Percentiles rank a stretch among this genome's conserved stretches.
Conservation (phyloP, 2,329 filamentous ascomycete species). For the Lasiodiplodia gonubiensis region DNA sequence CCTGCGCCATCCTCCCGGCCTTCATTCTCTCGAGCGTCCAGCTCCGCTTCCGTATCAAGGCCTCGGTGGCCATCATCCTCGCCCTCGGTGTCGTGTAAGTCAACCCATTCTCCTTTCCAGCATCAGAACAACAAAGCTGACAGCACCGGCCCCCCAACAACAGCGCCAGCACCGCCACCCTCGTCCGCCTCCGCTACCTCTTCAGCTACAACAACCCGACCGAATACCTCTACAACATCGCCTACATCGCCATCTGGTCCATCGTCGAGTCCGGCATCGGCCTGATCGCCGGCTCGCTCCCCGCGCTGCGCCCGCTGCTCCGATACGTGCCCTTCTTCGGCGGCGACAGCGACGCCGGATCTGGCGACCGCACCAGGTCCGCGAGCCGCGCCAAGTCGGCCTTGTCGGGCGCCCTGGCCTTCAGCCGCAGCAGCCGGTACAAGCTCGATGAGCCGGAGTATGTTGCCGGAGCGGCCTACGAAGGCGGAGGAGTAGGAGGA, state of each 20-base stretch:
- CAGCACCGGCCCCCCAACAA: conserved; percentile 13
- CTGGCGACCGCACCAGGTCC: neutral
- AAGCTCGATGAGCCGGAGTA: no score
- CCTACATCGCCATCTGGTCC: conserved; percentile 54
- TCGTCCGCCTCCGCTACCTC: conserved; percentile 53
- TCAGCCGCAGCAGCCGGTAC: no score
- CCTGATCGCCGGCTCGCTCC: conserved; percentile 56
- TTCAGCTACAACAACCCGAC: conserved; percentile 46
- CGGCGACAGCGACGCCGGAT: conserved; percentile 33
- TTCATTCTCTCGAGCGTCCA: conserved; percentile 50
- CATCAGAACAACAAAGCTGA: no score
- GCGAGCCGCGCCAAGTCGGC: neutral
- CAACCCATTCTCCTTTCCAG: no score
- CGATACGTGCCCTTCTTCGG: conserved; percentile 33
- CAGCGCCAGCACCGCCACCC: conserved; percentile 47
- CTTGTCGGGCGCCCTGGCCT: no score
- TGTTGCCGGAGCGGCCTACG: no score
- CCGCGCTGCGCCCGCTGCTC: conserved; percentile 54
- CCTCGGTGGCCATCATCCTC: conserved; percentile 53
- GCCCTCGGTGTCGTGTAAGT: conserved; percentile 51
- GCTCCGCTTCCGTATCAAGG: conserved; percentile 51
- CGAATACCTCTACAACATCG: conserved; percentile 50
- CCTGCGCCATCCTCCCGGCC: conserved; percentile 42
- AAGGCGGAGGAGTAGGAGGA: neutral
- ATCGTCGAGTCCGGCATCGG: conserved; percentile 58